A percentile compares a stretch with the other conserved stretches of the same genome.
Evolutionary conservation across 164 flowering plant genomes (phyloP).

Genomic region (Kalanchoe fedtschenkoi): DNA sequence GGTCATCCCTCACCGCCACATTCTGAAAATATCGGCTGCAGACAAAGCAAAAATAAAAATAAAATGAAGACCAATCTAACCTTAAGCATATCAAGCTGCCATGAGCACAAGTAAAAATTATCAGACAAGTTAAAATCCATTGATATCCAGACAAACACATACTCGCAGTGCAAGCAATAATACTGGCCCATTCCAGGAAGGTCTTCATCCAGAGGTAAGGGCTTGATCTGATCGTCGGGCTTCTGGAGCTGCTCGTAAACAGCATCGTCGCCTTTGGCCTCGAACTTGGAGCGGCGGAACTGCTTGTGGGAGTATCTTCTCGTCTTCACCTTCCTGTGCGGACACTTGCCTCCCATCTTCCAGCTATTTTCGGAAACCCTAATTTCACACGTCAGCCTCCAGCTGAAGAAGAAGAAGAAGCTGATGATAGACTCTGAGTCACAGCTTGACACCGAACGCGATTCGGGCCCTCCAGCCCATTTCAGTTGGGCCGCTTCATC

Average conservation of each 20-base stretch:
- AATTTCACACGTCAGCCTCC: too few relatives aligned
- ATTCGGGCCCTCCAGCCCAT: too few relatives aligned
- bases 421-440: too few relatives aligned
- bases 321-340: constrained; percentile 81
- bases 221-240: constrained; percentile 26
- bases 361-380: background rate
- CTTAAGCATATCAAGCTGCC: background rate
- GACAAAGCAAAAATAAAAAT: background rate
- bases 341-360: constrained; percentile 81
- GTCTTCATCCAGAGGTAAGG: constrained; percentile 70
- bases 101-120: too few relatives aligned
- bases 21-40: constrained; percentile 72
- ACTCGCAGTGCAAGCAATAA: constrained; percentile 98
- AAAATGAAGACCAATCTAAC: background rate
- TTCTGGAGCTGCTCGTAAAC: constrained; percentile 63
- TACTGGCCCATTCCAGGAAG: constrained; percentile 96
- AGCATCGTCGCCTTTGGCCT: constrained; percentile 69
- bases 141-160: too few relatives aligned
- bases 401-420: constrained; percentile 6
- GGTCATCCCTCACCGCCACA: constrained; percentile 69
- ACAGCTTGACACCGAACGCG: background rate
- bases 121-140: too few relatives aligned
- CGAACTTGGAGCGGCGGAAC: constrained; percentile 65
- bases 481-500: too few relatives aligned
- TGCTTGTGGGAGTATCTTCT: constrained; percentile 81